phyloP scores from a whole-genome alignment of 2,329 filamentous ascomycete species.

The Boeremia exigua region DNA sequence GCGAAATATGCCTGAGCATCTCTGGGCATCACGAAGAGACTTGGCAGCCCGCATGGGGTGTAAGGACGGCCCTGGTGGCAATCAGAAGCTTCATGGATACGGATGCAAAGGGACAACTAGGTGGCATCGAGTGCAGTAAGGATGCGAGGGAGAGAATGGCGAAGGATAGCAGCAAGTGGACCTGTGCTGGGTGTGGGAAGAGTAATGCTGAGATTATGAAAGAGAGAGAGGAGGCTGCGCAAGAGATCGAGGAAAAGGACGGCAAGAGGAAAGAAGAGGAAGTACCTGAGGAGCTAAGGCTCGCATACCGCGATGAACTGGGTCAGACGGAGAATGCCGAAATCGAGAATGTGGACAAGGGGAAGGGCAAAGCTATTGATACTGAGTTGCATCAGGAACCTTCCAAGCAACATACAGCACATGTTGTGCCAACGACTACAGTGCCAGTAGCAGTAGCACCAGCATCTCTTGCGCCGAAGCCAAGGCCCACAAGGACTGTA shows the following conservation, averaged over 20 bases:
- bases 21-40: constrained; percentile 96
- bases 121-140: constrained; percentile 78
- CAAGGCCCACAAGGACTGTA: constrained; percentile 25
- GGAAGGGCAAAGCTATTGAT: constrained; percentile 27
- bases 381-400: background rate
- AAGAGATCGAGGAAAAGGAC: constrained; percentile 53
- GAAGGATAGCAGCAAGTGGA: constrained; percentile 67
- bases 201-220: constrained; percentile 75
- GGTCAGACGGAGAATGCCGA: constrained; percentile 43
- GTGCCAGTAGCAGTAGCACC: background rate
- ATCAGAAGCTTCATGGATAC: constrained; percentile 93
- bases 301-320: constrained; percentile 79
- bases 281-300: constrained; percentile 62
- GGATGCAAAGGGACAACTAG: constrained; percentile 84
- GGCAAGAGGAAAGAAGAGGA: constrained; percentile 51
- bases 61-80: constrained; percentile 81
- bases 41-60: constrained; percentile 98
- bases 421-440: constrained; percentile 5
- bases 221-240: constrained; percentile 68
- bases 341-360: constrained; percentile 28
- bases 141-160: constrained; percentile 73
- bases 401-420: constrained; percentile 9
- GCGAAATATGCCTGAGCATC: constrained; percentile 95
- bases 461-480: background rate
- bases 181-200: constrained; percentile 72